Conservation (phyloP, 1,284 basidiomycete genomes). For the Sutorius eximius region DNA sequence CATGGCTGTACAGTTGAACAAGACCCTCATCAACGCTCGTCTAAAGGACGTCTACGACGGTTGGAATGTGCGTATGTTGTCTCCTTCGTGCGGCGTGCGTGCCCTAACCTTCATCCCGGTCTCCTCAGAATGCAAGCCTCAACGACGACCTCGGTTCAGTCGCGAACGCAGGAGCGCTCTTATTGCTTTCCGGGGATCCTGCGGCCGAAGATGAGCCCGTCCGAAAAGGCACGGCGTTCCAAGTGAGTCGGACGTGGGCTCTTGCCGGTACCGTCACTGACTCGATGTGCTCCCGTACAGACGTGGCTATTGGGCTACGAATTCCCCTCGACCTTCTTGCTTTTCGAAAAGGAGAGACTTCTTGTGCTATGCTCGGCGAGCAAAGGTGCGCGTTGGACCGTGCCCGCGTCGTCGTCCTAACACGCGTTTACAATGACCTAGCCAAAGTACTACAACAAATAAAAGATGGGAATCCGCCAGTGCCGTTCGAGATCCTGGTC, state of each 20-base stretch:
- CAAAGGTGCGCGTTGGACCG: slow-evolving; percentile 61
- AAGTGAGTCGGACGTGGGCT: slow-evolving; percentile 53
- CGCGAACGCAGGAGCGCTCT: slow-evolving; percentile 67
- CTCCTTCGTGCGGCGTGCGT: not conserved
- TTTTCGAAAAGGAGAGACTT: slow-evolving; percentile 78
- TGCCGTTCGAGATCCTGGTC: slow-evolving; percentile 66
- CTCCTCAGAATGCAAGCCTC: slow-evolving; percentile 52
- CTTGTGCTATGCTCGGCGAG: slow-evolving; percentile 84
- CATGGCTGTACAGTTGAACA: slow-evolving; percentile 57
- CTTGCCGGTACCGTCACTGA: slow-evolving; percentile 15
- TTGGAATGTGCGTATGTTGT: slow-evolving; percentile 65
- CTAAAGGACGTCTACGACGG: slow-evolving; percentile 66
- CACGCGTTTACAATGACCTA: slow-evolving; percentile 33
- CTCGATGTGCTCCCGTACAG: slow-evolving; percentile 41
- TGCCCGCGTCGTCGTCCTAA: slow-evolving; percentile 14
- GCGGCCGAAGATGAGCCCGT: slow-evolving; percentile 82
- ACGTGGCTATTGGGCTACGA: slow-evolving; percentile 97
- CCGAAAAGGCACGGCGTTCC: slow-evolving; percentile 86
- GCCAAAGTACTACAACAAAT: slow-evolving; percentile 77
- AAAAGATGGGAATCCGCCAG: slow-evolving; percentile 49
- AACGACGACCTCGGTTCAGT: slow-evolving; percentile 72
- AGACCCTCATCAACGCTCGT: slow-evolving; percentile 62
- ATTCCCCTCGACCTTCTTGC: slow-evolving; percentile 90
- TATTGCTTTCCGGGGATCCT: slow-evolving; percentile 81
- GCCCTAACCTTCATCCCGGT: slow-evolving; percentile 13